Evolutionary conservation across 257 asterid species (phyloP), one percentile per base, ranked within the genome.

Genomic region (Ajuga chamaepitys): DNA sequence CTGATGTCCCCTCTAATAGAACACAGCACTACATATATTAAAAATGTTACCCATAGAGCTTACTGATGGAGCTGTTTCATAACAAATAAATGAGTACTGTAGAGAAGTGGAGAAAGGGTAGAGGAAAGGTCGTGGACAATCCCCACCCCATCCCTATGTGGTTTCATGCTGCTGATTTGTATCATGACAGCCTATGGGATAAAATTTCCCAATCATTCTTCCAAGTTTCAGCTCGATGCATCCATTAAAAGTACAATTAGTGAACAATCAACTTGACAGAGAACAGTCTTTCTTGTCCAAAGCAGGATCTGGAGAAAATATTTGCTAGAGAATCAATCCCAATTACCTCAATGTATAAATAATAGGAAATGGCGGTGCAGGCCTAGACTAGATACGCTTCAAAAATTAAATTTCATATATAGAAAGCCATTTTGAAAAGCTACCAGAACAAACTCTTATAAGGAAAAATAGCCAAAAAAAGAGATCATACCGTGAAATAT

Each of bases 401-500:
- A 63, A 37, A 35, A 4, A 11, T 59, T 56, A 62, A 30, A 52
- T 12, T 46, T 38, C 53, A 16, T 32, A 28, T 35, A 55, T 18
- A 28, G 5, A 32, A 60, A 51, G 24, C 16, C 52, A 1, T 45
- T 14, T 54, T 0, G 12, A 30, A 12, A 35, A 32, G 56, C 66
- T 58, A 28, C 41, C 44, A 11, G 47, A 42, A 40, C 47, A 42
- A 14, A 22, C 4, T 30, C 28, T 42, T 50, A 18, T 16, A 25
- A 67, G 54, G 38, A 55, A 45, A 42, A 37, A 44, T 30, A 62
- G 51, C 46, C 46, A 45, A 20, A 68, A 45, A 62, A 55, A 59
- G 18, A 64, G 60, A 72, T 58, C 75, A 69, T 81, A 93, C 99
- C 60, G 96, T 85, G 79, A 93, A 93, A 70, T 64, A 73, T 67